Evolutionary conservation across 1,139 yeast genomes (phyloP).

Genomic region (Sugiyamaella japonica): DNA sequence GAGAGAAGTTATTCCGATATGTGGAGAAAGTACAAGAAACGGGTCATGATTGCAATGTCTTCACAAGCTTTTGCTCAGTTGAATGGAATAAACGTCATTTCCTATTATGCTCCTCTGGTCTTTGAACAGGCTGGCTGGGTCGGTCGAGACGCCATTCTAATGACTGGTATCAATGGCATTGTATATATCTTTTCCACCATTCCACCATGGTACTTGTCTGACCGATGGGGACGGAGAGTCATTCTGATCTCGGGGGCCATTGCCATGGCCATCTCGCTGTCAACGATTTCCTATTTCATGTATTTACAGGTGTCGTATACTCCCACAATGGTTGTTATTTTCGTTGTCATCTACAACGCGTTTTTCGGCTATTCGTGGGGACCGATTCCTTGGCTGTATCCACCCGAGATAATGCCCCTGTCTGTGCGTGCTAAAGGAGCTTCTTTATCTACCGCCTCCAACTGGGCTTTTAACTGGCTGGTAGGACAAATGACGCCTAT

Average conservation of each 20-base stretch:
- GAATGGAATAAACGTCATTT: conserved; percentile 89
- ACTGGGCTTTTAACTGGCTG: conserved; percentile 91
- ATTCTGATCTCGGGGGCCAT: conserved; percentile 74
- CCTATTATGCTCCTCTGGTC: conserved; percentile 90
- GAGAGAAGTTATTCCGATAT: conserved; percentile 68
- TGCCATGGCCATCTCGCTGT: conserved; percentile 71
- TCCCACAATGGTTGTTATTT: conserved; percentile 68
- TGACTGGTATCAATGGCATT: conserved; percentile 88
- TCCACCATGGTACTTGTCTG: conserved; percentile 91
- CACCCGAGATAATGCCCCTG: conserved; percentile 83
- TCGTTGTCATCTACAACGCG: conserved; percentile 78
- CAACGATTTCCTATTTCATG: conserved; percentile 65
- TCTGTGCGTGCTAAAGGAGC: conserved; percentile 92
- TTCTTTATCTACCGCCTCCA: conserved; percentile 85
- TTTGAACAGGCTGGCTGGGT: conserved; percentile 95
- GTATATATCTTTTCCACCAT: conserved; percentile 74
- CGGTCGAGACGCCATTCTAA: conserved; percentile 81
- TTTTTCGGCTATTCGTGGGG: conserved; percentile 90
- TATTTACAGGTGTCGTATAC: conserved; percentile 60
- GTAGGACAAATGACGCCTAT: conserved; percentile 93
- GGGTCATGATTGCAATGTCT: conserved; percentile 87
- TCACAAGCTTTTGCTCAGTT: conserved; percentile 91
- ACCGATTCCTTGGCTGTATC: conserved; percentile 92
- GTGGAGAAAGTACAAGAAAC: conserved; percentile 64
- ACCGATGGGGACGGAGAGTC: conserved; percentile 87